Evolutionary conservation across 805 yeast species (phyloP).

Genomic region (Monosporozyma servazzii): DNA sequence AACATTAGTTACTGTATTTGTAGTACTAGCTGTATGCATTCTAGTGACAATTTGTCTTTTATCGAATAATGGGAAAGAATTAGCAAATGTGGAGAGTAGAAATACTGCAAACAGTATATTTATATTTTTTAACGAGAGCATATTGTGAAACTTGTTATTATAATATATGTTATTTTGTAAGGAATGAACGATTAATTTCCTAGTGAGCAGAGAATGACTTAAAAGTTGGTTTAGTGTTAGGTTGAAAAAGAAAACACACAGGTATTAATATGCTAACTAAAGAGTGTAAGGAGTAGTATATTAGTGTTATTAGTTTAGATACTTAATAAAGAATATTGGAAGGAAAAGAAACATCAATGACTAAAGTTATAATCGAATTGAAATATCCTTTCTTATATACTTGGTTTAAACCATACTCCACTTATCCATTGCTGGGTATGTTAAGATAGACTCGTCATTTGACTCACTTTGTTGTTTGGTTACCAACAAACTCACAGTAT

Average conservation of each 20-base stretch:
- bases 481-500: background rate
- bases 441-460: background rate
- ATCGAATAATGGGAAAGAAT: slow-evolving; percentile 24
- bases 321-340: too few species aligned
- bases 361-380: background rate
- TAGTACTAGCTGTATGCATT: slow-evolving; percentile 46
- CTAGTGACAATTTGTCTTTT: slow-evolving; percentile 41
- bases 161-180: background rate
- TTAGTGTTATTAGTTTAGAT: background rate
- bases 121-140: background rate
- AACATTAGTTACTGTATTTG: slow-evolving; percentile 35
- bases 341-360: background rate
- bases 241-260: background rate
- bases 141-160: background rate
- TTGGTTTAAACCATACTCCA: background rate
- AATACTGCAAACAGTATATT: background rate
- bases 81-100: slow-evolving; percentile 5
- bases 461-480: background rate
- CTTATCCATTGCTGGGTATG: background rate
- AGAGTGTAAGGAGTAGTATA: background rate
- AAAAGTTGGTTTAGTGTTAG: background rate
- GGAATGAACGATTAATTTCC: background rate
- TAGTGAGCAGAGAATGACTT: background rate
- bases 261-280: background rate
- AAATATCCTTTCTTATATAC: background rate